Base-by-base conservation (phyloP, 805 yeast species). In the Wickerhamiella australiensis region DNA sequence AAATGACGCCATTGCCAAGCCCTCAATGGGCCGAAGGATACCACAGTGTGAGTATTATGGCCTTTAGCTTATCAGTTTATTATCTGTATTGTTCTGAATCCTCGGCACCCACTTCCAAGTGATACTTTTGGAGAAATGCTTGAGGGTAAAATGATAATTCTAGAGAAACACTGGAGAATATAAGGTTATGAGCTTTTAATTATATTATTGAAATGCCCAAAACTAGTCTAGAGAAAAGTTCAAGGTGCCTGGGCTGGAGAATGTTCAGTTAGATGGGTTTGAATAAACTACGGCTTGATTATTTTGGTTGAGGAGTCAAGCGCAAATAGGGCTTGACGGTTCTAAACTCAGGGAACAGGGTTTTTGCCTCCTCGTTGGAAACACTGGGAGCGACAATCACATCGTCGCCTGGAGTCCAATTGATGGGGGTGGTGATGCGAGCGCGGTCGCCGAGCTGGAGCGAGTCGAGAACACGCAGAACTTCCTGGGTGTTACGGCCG, bases 401-500 rank as follows among this genome's bases (percentile, higher is more conserved):
- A 66, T 87, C 96, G 55, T 86, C 81, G 60, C 95, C 96, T 49
- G 77, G 80, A 52, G 75, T 76, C 96, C 96, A 86, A 78, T 87
- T 81, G 66, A 88, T 83, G 57, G 95, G 95, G 50, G 96, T 88
- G 56, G 88, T 90, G 61, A 87, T 77, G 64, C 94, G 85, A 73
- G 82, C 73, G 68, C 79, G 78, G 71, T 87, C 96, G 59, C 86
- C 85, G 56, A 79, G 71, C 74, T 87, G 96, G 65, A 87, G 74
- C 52, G 95, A 83, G 70, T 87, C 96, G 58, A 87, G 70, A 51
- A 84, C 95, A 73, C 96, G 81, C 65, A 87, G 74, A 48, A 87
- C 94, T 74, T 87, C 96, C 51, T 87, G 80, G 54, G 95, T 79
- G 80, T 88, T 87, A 76, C 96, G 83, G 65, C 96, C 96, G 54